Conservation (phyloP, 2,329 filamentous ascomycete species). For the Beauveria rudraprayagi region DNA sequence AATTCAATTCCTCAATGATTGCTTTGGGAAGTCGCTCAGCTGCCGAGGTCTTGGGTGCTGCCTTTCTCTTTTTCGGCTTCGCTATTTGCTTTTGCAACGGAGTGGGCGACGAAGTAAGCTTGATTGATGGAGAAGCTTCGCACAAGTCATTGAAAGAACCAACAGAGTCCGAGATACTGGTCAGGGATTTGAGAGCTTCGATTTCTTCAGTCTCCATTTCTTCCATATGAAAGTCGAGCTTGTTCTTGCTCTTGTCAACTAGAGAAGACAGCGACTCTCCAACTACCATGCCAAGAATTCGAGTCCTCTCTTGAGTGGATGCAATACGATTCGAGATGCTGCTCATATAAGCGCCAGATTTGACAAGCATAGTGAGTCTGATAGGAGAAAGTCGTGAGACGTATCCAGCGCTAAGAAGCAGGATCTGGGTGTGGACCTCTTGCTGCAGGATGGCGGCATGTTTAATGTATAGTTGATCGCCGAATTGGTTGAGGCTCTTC, state of each 20-base stretch:
- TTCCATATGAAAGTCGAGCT: constrained; percentile 76
- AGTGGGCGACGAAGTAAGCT: neutral
- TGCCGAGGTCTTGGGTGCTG: constrained; percentile 22
- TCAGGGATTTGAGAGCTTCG: constrained; percentile 63
- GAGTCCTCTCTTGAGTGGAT: constrained; percentile 63
- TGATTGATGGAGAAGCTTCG: constrained; percentile 6
- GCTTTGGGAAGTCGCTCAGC: constrained; percentile 29
- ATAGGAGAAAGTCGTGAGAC: constrained; percentile 58
- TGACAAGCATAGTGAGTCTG: constrained; percentile 59
- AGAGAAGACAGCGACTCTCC: constrained; percentile 64
- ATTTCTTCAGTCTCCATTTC: constrained; percentile 68
- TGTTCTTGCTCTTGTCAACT: constrained; percentile 58
- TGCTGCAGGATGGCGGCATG: constrained; percentile 81
- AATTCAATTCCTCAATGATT: constrained; percentile 59
- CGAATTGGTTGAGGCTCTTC: constrained; percentile 65
- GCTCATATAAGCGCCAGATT: constrained; percentile 65
- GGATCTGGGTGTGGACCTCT: constrained; percentile 74
- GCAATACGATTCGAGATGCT: constrained; percentile 79
- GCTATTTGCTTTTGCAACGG: constrained; percentile 14
- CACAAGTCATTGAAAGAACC: constrained; percentile 49
- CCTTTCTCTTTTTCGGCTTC: constrained; percentile 19
- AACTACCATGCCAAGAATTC: constrained; percentile 82
- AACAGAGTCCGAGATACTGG: constrained; percentile 51
- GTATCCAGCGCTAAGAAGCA: constrained; percentile 72
- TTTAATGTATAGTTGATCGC: constrained; percentile 78